These are phyloP conservation scores for Hyaloscypha hepaticicola DNA, from an alignment of 495 filamentous ascomycete genomes.

Conservation along the genomic window DNA sequence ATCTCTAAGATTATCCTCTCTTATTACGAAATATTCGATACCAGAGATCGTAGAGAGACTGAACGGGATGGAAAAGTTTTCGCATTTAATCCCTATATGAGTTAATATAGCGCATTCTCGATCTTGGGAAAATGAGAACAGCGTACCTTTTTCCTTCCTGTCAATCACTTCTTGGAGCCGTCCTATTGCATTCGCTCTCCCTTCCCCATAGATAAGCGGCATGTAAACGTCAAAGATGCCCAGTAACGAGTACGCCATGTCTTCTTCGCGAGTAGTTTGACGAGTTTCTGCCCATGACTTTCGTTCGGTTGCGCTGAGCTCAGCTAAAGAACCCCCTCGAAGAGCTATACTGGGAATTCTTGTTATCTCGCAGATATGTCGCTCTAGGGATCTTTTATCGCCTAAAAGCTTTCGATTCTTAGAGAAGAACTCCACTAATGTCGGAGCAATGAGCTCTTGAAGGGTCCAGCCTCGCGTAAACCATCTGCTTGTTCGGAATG, in stretches of 20 bases:
- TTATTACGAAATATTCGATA: constrained; percentile 6
- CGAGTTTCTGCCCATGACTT: constrained; percentile 10
- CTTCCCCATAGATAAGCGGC: no score
- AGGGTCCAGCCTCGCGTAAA: no score
- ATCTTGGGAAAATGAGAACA: background rate
- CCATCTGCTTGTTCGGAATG: no score
- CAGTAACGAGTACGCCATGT: constrained; percentile 19
- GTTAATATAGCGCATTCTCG: no score
- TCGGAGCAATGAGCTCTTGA: constrained; percentile 17
- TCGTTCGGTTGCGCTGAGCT: constrained; percentile 16
- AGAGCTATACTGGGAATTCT: no score
- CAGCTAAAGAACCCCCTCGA: background rate
- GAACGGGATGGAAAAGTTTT: constrained; percentile 9
- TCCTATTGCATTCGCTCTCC: constrained; percentile 24
- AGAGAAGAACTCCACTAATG: constrained; percentile 14
- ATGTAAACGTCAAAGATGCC: constrained; percentile 25
- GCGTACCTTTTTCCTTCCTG: constrained; percentile 2
- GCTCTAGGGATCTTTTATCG: constrained; percentile 9
- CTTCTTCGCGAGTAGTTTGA: constrained; percentile 26
- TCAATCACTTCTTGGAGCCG: constrained; percentile 34
- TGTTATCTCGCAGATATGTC: constrained; percentile 1
- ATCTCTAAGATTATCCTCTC: constrained; percentile 23
- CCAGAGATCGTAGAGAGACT: background rate
- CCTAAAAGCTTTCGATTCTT: constrained; percentile 1
- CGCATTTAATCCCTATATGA: constrained; percentile 4